Conservation (phyloP, 768 basidiomycete genomes). For the Tricholoma sp. region DNA sequence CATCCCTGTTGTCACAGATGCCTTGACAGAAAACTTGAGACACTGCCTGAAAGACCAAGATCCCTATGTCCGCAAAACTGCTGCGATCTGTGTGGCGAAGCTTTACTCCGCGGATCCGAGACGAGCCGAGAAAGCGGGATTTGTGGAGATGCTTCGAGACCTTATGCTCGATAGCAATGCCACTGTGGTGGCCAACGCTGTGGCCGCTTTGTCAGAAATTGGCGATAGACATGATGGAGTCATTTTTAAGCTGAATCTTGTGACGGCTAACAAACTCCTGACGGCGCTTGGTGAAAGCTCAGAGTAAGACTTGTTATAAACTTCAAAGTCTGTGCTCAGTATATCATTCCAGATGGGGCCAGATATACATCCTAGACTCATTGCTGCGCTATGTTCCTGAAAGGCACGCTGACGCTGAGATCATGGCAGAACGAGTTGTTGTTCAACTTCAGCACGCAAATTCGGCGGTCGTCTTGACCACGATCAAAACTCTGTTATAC, state of each 20-base stretch:
- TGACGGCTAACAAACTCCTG: slow-evolving; percentile 85
- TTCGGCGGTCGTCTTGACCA: slow-evolving; percentile 97
- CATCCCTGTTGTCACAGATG: slow-evolving; percentile 79
- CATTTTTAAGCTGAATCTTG: slow-evolving; percentile 82
- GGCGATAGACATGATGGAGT: slow-evolving; percentile 94
- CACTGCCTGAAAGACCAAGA: slow-evolving; percentile 92
- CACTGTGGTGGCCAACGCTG: slow-evolving; percentile 95
- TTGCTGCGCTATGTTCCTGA: slow-evolving; percentile 93
- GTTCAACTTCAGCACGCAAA: slow-evolving; percentile 97
- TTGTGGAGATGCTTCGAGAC: slow-evolving; percentile 87
- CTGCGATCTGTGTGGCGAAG: slow-evolving; percentile 96
- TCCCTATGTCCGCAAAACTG: slow-evolving; percentile 98
- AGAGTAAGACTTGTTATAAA: slow-evolving; percentile 59
- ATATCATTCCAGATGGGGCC: slow-evolving; percentile 77
- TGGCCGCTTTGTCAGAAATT: slow-evolving; percentile 95
- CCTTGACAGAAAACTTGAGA: slow-evolving; percentile 83
- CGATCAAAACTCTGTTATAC: slow-evolving; percentile 92
- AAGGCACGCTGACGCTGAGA: slow-evolving; percentile 79
- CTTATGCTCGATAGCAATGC: slow-evolving; percentile 92
- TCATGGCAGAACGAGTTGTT: slow-evolving; percentile 93
- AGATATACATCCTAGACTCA: slow-evolving; percentile 96
- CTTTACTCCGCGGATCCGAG: slow-evolving; percentile 85
- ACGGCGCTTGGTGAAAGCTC: slow-evolving; percentile 93
- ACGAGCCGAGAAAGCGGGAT: slow-evolving; percentile 83
- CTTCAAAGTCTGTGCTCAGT: slow-evolving; percentile 1